Base-by-base conservation (phyloP, 768 basidiomycete species). In the Leccinum fibrillosum region DNA sequence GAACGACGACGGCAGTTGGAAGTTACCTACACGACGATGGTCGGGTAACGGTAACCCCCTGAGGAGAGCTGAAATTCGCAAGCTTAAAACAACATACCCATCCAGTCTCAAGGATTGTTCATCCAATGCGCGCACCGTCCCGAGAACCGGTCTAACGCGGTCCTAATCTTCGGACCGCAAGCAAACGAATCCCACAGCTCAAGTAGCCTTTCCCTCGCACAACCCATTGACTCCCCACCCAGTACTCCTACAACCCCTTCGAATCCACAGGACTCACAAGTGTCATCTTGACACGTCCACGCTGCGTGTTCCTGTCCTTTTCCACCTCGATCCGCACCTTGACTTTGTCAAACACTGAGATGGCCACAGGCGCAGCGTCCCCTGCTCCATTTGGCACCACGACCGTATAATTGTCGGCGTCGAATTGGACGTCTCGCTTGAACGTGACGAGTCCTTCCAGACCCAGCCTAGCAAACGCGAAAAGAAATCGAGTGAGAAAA, bases 291-390 rank as follows among this genome's bases (percentile, higher is more conserved):
- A 97, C 94, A 60, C 86, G 86, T 10, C 92, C 94, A 58, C 94
- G 78, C 69, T 95, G 93, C 15, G 94, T 98, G 63, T 94, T 95
- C 67, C 82, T 89, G 67, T 97, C 96, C 78, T 95, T 97, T 71
- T 96, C 94, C 7, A 98, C 92, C 58, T 87, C 84, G 42, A 99
- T 90, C 62, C 85, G 82, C 17, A 98, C 96, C 30, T 74, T 80
- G 45, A 98, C 92, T 74, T 94, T 94, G 76, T 98, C 94, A 69
- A 99, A 99, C 23, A 98, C 92, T 0, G 92, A 82, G 48, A 98
- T 86, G 13, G 79, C 80, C 10, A 85, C 82, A 28, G 80, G 78
- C 10, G 74, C 69, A 17, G 67, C 70, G 11, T 37, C 17, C 37
- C 56, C 37, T 48, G 21, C 37, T 7, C 35, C 54, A 6, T 17